Percentiles rank a stretch among this genome's conserved stretches.
These are phyloP conservation scores for Metschnikowia gruessii DNA, from an alignment of 805 yeast species.

Conservation along the genomic window DNA sequence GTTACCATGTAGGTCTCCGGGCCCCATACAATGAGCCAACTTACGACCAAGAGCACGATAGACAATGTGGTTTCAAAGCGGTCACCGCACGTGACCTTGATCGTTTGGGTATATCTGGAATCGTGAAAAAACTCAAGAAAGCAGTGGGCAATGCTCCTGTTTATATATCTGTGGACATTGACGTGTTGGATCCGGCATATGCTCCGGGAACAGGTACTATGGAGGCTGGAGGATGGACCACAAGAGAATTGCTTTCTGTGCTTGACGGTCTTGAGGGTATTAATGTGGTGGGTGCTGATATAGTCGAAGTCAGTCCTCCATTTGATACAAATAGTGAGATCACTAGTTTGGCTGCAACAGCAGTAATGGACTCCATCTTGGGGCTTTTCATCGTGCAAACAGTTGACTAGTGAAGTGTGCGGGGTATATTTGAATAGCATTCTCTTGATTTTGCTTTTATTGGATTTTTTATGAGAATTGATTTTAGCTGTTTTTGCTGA, in stretches of 20 bases:
- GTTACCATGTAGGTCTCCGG: slow-evolving; percentile 61
- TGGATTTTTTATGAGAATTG: too few relatives aligned
- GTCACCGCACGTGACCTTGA: slow-evolving; percentile 50
- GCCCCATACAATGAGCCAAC: slow-evolving; percentile 53
- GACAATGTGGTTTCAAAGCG: slow-evolving; percentile 44
- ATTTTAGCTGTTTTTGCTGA: too few relatives aligned
- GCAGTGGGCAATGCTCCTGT: slow-evolving; percentile 41
- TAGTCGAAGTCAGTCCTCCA: slow-evolving; percentile 72
- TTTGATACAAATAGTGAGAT: slow-evolving; percentile 59
- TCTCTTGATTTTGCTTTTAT: too few relatives aligned
- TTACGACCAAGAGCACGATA: slow-evolving; percentile 44
- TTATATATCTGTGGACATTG: slow-evolving; percentile 50
- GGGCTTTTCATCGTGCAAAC: too few relatives aligned
- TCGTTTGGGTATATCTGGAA: slow-evolving; percentile 34
- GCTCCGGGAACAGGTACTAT: slow-evolving; percentile 83
- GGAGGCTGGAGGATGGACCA: slow-evolving; percentile 70
- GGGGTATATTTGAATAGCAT: too few relatives aligned
- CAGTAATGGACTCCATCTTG: too few relatives aligned
- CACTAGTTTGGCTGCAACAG: too few relatives aligned
- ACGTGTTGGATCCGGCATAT: slow-evolving; percentile 67
- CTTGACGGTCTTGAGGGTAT: slow-evolving; percentile 59
- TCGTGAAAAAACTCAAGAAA: slow-evolving; percentile 35
- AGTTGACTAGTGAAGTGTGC: too few relatives aligned
- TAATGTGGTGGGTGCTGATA: slow-evolving; percentile 68
- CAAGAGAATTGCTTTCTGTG: slow-evolving; percentile 57